Base-by-base conservation (phyloP, 345 rosid genomes). In the Hypericum perforatum region DNA sequence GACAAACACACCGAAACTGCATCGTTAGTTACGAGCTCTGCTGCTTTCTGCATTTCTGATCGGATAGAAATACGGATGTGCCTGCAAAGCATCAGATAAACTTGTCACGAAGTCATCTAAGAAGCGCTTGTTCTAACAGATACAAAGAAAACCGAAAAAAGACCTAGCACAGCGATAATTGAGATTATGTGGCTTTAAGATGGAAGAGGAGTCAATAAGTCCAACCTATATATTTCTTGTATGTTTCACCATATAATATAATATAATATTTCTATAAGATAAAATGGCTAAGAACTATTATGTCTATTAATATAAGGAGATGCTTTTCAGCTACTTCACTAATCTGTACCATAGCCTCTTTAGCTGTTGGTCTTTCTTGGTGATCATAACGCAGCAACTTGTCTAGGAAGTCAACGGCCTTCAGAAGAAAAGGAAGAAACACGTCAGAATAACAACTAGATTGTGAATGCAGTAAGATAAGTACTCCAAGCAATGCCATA, bases 331-430 rank as follows among this genome's bases (percentile, higher is more conserved):
- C 32, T 22, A 22, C 32, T 22, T 1, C 32, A 22, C 32, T 22
- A 22, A 22, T 22, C 32, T 22, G 32, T 72, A 87, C 96, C 98
- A 91, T 91, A 49, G 98, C 98, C 71, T 87, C 96, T 75, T 85
- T 88, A 16, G 98, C 98, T 39, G 98, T 88, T 43, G 84, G 98
- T 75, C 98, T 88, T 72, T 92, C 98, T 63, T 78, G 90, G 68
- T 88, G 96, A 75, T 92, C 98, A 80, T 88, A 92, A 55, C 79
- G 80, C 66, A 92, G 75, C 81, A 92, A 74, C 74, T 83, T 92
- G 78, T 92, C 98, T 32, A 92, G 83, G 67, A 92, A 92, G 67
- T 92, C 96, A 43, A 92, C 65, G 63, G 98, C 96, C 98, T 92
- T 70, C 53, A 53, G 37, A 37, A 39, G 11, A 45, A 7, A 58